A percentile compares a stretch with the other conserved stretches of the same genome.
These are phyloP conservation scores for Mucor irregularis DNA, from an alignment of 371 early-diverging fungal genomes.

Conservation along the genomic window DNA sequence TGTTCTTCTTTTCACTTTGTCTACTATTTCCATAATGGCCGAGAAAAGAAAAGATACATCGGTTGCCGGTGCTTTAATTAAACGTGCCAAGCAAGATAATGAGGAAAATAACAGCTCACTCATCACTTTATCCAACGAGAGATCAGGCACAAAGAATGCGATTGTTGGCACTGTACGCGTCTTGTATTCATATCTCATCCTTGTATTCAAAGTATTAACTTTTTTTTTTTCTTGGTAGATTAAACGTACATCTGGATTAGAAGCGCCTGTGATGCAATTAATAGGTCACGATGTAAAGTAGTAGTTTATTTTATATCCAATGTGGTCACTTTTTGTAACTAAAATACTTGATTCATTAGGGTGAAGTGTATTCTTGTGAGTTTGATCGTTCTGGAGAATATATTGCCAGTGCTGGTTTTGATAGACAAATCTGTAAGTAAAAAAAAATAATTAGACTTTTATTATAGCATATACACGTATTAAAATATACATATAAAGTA, in stretches of 20 bases:
- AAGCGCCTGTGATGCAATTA: conserved; percentile 88
- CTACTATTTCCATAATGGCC: too few relatives aligned
- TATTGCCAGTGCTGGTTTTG: conserved; percentile 84
- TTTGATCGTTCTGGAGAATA: conserved; percentile 87
- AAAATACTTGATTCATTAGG: conserved; percentile 45
- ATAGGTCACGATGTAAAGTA: conserved; percentile 70
- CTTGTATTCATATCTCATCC: background rate
- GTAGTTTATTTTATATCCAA: background rate
- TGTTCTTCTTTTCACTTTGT: conserved; percentile 1
- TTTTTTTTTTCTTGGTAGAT: conserved; percentile 40
- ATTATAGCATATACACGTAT: too few relatives aligned
- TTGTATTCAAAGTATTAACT: background rate
- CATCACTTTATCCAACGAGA: conserved; percentile 49
- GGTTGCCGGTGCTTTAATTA: conserved; percentile 49
- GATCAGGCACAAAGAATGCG: conserved; percentile 56
- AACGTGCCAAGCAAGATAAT: conserved; percentile 54
- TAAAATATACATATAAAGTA: conserved; percentile 41
- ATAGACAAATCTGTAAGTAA: conserved; percentile 76
- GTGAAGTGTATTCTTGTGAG: conserved; percentile 81
- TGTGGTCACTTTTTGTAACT: background rate
- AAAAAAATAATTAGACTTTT: background rate
- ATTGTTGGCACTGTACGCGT: conserved; percentile 63
- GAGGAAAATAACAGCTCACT: conserved; percentile 34
- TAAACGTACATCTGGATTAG: conserved; percentile 83
- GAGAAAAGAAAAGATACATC: conserved; percentile 29